Evolutionary conservation across 78 protist genomes (phyloP), one percentile per base, ranked within the genome.

Genomic region (Abeoforma whisleri): DNA sequence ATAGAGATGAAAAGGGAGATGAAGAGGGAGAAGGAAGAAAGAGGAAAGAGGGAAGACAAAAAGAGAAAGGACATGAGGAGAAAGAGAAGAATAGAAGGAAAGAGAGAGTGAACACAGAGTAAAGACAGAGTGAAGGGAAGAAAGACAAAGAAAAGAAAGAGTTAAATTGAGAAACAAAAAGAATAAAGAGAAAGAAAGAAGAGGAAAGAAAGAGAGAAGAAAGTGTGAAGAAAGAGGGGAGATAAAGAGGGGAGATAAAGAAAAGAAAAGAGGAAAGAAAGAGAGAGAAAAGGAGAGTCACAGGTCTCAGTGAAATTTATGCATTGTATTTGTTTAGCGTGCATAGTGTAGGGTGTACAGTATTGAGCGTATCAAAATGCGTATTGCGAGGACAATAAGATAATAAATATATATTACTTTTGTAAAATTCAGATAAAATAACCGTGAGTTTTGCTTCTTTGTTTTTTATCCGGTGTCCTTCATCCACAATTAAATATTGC

Each of bases 391-490:
- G n/a, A n/a, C n/a, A n/a, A n/a, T n/a, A n/a, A n/a, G n/a, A n/a
- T n/a, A n/a, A n/a, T n/a, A n/a, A n/a, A n/a, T n/a, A n/a, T n/a
- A n/a, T n/a, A n/a, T n/a, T 8, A 34, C 57, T 2, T 22, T 2
- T 16, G 81, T 69, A 85, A 25, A 39, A 25, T 39, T 85, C 28
- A 31, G 2, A 40, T 12, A 85, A 84, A 37, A 69, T 57, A 31
- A 0, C 19, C 38, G 33, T 32, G 32, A 85, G 81, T 68, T 85
- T 85, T 39, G 40, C 22, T 1, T 76, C 31, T 31, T 19, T 48
- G 40, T 89, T 89, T 68, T 93, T 93, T 88, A 93, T 82, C 62
- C 95, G 84, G 76, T 93, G 95, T n/a, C 87, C 96, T 69, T 93
- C 96, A 84, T 93, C 96, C 38, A 93, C 83, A 74, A 93, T 77